Percentiles rank a stretch among this genome's conserved stretches.
These are phyloP conservation scores for Fusarium virguliforme DNA, from an alignment of 2,329 filamentous ascomycete species.

Conservation along the genomic window DNA sequence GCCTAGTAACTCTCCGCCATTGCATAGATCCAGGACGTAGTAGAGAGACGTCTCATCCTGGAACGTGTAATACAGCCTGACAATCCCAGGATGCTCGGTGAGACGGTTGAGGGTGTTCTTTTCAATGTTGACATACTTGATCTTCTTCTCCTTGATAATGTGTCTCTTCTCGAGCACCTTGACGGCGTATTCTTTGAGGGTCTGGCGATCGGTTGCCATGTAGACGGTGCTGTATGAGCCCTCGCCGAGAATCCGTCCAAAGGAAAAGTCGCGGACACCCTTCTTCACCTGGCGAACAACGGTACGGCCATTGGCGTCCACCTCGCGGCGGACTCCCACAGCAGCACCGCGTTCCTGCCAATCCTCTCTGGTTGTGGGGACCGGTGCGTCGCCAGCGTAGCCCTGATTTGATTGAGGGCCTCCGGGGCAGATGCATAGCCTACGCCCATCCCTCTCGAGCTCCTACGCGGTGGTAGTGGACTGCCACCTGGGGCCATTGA, in stretches of 20 bases:
- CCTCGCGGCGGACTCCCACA: conserved; percentile 83
- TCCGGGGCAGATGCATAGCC: conserved; percentile 62
- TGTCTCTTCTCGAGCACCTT: conserved; percentile 98
- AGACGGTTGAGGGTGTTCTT: conserved; percentile 97
- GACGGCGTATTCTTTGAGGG: conserved; percentile 95
- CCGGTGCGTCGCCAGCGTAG: conserved; percentile 60
- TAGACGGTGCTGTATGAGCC: conserved; percentile 98
- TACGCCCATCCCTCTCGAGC: conserved; percentile 79
- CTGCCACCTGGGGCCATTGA: conserved; percentile 66
- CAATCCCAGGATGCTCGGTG: conserved; percentile 96
- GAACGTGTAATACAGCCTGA: conserved; percentile 98
- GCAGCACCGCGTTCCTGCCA: conserved; percentile 98
- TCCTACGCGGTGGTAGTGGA: conserved; percentile 80
- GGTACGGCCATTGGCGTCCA: conserved; percentile 87
- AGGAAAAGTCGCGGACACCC: conserved; percentile 96
- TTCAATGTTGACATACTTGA: conserved; percentile 99
- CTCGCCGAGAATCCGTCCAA: conserved; percentile 91
- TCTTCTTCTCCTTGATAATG: conserved; percentile 99
- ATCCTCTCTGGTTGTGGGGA: conserved; percentile 81
- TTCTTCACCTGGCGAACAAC: conserved; percentile 92
- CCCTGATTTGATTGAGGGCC: conserved; percentile 47
- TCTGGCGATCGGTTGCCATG: conserved; percentile 93
- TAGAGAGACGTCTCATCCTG: conserved; percentile 97
- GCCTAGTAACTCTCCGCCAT: conserved; percentile 90
- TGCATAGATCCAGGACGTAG: conserved; percentile 95